Evolutionary conservation across 257 asterid genomes (phyloP).

Genomic region (Gardenia jasminoides): DNA sequence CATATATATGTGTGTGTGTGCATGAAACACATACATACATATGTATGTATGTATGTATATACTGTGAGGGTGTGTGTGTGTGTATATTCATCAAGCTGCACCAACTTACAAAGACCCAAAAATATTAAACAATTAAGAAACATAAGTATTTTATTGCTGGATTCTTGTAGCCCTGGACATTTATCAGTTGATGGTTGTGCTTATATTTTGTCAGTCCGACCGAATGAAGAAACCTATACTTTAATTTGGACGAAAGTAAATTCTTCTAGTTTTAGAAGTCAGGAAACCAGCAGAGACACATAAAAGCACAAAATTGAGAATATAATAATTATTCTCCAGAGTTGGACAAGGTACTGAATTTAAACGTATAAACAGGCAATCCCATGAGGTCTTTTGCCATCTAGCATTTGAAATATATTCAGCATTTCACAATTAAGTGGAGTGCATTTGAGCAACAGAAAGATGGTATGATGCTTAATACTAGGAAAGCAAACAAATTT

Average conservation of each 20-base stretch:
- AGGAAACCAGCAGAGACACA: no score
- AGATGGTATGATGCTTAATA: conserved; percentile 1
- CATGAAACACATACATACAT: no score
- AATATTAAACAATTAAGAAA: neutral
- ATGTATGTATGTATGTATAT: no score
- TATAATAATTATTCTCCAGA: neutral
- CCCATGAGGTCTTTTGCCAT: neutral
- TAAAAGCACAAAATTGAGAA: neutral
- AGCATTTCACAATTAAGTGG: neutral
- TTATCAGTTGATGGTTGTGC: neutral
- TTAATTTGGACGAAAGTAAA: neutral
- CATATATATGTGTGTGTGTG: no score
- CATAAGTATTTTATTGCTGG: neutral
- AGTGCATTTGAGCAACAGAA: neutral
- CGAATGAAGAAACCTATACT: neutral
- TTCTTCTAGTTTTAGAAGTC: neutral
- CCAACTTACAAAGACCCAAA: neutral
- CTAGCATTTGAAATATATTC: neutral
- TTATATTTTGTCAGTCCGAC: neutral
- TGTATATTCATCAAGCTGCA: neutral
- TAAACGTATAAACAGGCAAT: conserved; percentile 1
- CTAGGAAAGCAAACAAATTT: neutral
- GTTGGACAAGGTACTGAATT: neutral
- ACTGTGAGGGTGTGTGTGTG: no score
- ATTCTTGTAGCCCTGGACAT: neutral